Conservation (phyloP, 1,284 basidiomycete genomes). For the Trametes versicolor region DNA sequence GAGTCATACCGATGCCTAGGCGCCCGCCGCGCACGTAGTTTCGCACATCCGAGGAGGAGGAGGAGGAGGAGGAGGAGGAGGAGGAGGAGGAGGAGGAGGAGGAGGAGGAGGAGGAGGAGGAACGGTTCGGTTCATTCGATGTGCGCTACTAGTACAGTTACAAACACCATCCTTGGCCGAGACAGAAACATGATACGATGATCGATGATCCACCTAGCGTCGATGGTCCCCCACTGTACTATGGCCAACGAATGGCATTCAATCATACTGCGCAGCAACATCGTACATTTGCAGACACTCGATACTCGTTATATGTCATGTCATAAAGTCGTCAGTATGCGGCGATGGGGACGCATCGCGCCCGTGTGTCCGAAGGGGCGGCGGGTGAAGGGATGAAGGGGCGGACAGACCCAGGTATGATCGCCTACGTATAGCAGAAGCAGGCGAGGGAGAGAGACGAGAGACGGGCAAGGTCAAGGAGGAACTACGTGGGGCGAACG, state of each 20-base stretch:
- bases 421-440: constrained; percentile 1
- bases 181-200: no score
- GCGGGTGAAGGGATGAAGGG: not conserved
- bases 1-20: no score
- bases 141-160: no score
- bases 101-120: no score
- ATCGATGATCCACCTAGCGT: no score
- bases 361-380: constrained; percentile 2
- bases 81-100: no score
- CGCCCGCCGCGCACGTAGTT: no score
- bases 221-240: no score
- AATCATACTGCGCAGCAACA: constrained; percentile 20
- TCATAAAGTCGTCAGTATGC: constrained; percentile 29
- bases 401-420: constrained; percentile 3
- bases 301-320: constrained; percentile 30
- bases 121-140: no score
- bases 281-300: constrained; percentile 27
- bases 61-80: no score
- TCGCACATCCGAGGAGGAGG: no score
- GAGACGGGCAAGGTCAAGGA: constrained; percentile 1
- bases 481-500: constrained; percentile 6
- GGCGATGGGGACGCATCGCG: constrained; percentile 4
- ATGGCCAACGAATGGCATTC: constrained; percentile 1
- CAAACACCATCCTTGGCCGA: no score
- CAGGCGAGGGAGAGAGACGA: constrained; percentile 8